These are phyloP conservation scores for Chiua virens DNA, from an alignment of 768 basidiomycete genomes.

Conservation along the genomic window DNA sequence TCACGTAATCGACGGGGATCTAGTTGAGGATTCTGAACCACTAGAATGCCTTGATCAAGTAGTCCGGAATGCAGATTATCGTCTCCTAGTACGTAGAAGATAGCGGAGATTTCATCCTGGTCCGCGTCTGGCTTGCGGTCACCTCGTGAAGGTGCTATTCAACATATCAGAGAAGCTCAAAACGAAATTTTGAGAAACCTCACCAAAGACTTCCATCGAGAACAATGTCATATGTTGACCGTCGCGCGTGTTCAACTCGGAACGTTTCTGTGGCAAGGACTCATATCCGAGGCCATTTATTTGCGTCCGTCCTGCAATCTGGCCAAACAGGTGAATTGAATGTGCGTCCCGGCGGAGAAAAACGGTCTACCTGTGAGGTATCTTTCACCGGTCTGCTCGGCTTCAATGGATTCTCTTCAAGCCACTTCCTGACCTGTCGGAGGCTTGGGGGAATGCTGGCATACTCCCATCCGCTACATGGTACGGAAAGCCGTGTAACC, in stretches of 20 bases:
- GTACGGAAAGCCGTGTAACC: constrained; percentile 17
- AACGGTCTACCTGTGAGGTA: constrained; percentile 51
- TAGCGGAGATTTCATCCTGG: constrained; percentile 52
- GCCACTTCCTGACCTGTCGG: constrained; percentile 54
- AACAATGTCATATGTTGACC: constrained; percentile 76
- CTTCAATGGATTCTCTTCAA: constrained; percentile 33
- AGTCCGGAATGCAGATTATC: constrained; percentile 30
- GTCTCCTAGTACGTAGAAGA: constrained; percentile 72
- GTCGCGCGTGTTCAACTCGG: constrained; percentile 47
- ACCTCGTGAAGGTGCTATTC: constrained; percentile 57
- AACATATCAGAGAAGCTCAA: neutral
- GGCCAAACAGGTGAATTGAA: neutral
- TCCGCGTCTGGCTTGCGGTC: constrained; percentile 65
- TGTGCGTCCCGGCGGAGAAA: neutral
- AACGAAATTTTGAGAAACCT: constrained; percentile 20
- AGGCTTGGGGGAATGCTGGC: constrained; percentile 65
- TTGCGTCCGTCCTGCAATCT: constrained; percentile 80
- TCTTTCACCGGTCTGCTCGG: constrained; percentile 20
- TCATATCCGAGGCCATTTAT: constrained; percentile 67
- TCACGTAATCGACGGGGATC: constrained; percentile 43
- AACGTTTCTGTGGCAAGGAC: constrained; percentile 47
- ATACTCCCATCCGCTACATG: constrained; percentile 78
- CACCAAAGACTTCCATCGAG: constrained; percentile 85
- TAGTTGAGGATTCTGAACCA: constrained; percentile 42
- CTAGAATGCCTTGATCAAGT: constrained; percentile 51